Conservation (phyloP, 2,329 filamentous ascomycete species). For the Aspergillus fijiensis region DNA sequence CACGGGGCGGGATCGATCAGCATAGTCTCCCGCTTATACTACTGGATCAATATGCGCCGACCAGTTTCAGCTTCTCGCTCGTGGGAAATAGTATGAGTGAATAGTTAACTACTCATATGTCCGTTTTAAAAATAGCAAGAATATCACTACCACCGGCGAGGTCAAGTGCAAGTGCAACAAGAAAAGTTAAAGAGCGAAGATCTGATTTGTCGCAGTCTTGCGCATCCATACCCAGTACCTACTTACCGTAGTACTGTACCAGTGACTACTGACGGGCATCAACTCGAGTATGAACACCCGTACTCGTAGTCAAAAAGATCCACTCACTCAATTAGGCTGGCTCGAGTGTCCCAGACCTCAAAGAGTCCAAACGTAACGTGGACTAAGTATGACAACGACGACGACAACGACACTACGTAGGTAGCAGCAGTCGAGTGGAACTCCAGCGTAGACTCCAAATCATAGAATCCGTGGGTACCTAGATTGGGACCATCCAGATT, state of each 20-base stretch:
- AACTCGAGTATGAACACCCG: neutral
- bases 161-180: neutral
- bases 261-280: too few relatives aligned
- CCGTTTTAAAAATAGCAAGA: neutral
- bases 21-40: neutral
- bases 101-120: neutral
- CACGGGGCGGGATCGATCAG: neutral
- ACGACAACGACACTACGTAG: neutral
- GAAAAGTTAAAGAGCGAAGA: neutral
- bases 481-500: slow-evolving; percentile 1
- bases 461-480: neutral
- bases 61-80: neutral
- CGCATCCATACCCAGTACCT: neutral
- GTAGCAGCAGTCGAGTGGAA: neutral
- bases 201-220: neutral
- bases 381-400: too few relatives aligned
- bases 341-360: neutral
- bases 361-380: too few relatives aligned
- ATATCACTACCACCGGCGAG: neutral
- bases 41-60: neutral
- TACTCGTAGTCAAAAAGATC: neutral
- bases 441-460: slow-evolving; percentile 1
- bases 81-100: neutral
- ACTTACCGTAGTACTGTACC: too few relatives aligned
- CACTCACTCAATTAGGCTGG: neutral